Evolutionary conservation across 768 basidiomycete genomes (phyloP), one percentile per base, ranked within the genome.

Genomic region (Omphalotus guepiniiformis): DNA sequence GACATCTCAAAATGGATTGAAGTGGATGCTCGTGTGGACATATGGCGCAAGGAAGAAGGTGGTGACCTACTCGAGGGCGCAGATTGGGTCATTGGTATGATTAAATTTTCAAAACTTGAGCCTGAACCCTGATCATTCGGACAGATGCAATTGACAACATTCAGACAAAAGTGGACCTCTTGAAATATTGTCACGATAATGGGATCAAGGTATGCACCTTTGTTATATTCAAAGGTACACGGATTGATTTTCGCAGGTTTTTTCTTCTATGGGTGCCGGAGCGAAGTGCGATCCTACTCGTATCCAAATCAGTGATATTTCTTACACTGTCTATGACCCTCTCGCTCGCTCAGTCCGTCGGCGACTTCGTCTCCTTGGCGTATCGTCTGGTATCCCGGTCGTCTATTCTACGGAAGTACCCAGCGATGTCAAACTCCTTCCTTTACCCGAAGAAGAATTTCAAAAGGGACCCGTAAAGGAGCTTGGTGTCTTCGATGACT

Each of bases 71-170:
- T 99, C 0, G 82, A 84, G 28, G 93, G 83, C 21, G 87, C 84
- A 1, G 93, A 97, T 58, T 99, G 93, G 90, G 95, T 98, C 18
- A 78, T 99, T 53, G 89, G 88, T 88, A 50, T 48, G 78, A 56
- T 16, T 28, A 6, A 5, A 27, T 53, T 41, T 44, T 21, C 7
- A n/a, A 37, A 12, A 3, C 12, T 23, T 26, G 19, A 18, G 11
- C 28, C 39, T 23, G n/a, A n/a, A n/a, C n/a, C n/a, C n/a, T n/a
- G n/a, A n/a, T 18, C 34, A 32, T 41, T 42, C 16, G 26, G 25
- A 4, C 57, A 82, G 95, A 99, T 64, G 93, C 93, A 4, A 99
- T 98, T 50, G 95, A 98, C 67, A 98, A 99, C 60, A 95, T 98
- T 52, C 79, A 88, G 39, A 95, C 95, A 0, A 98, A 99, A 63